These are phyloP conservation scores for Phytophthora aleatoria DNA, from an alignment of 352 stramenopile species.

Conservation along the genomic window DNA sequence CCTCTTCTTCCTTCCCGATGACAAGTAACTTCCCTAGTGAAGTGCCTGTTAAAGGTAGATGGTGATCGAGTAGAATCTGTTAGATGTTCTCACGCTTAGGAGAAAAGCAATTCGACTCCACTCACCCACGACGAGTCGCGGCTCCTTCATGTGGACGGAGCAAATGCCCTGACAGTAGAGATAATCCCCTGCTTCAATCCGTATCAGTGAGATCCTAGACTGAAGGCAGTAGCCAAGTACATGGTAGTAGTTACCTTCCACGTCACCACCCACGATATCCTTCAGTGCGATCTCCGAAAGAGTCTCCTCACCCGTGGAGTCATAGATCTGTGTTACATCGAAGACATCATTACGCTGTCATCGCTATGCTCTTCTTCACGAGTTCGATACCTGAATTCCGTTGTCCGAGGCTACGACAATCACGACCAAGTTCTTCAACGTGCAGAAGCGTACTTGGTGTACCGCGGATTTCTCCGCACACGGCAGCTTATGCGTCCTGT, in stretches of 20 bases:
- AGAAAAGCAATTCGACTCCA: background rate
- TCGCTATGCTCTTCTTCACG: background rate
- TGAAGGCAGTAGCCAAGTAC: too few species aligned
- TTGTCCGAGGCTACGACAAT: slow-evolving; percentile 73
- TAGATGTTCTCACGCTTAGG: too few species aligned
- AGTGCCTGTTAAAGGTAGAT: slow-evolving; percentile 36
- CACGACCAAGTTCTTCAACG: slow-evolving; percentile 44
- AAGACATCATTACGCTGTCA: slow-evolving; percentile 1
- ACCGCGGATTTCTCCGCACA: slow-evolving; percentile 54
- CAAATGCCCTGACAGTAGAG: slow-evolving; percentile 72
- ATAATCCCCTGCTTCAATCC: slow-evolving; percentile 34
- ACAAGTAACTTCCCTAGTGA: slow-evolving; percentile 67
- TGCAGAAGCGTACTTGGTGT: slow-evolving; percentile 71
- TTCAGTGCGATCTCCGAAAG: slow-evolving; percentile 66
- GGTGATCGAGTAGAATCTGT: background rate
- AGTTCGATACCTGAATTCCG: slow-evolving; percentile 49
- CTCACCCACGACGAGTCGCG: slow-evolving; percentile 57
- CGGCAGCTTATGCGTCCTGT: slow-evolving; percentile 45
- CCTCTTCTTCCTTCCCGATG: slow-evolving; percentile 55
- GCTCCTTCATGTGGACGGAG: slow-evolving; percentile 51
- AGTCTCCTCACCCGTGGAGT: slow-evolving; percentile 56
- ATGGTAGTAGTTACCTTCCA: slow-evolving; percentile 43
- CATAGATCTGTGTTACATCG: slow-evolving; percentile 52
- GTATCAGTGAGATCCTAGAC: slow-evolving; percentile 1
- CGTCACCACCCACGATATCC: slow-evolving; percentile 42